Conservation (phyloP, 129 eudicot genomes). For the Rutidosis leptorrhynchoides region DNA sequence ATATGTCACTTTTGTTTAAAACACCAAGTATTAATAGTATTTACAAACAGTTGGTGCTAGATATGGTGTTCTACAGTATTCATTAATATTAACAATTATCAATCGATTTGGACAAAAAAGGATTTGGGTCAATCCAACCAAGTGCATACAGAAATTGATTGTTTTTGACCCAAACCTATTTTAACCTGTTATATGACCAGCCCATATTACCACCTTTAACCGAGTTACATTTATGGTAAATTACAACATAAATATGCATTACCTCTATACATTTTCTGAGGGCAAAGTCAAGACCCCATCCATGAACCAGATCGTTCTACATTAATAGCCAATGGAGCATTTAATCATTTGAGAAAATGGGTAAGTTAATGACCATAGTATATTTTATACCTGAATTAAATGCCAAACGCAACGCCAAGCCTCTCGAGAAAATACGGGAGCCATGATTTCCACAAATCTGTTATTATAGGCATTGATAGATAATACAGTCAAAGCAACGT, state of each 20-base stretch:
- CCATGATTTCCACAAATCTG: constrained; percentile 98
- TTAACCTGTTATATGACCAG: background rate
- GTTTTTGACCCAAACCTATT: background rate
- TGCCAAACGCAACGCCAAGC: constrained; percentile 99
- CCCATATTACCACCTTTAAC: background rate
- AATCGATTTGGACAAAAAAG: too few relatives aligned
- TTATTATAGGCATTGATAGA: constrained; percentile 1
- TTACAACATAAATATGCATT: constrained; percentile 9
- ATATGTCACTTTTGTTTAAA: background rate
- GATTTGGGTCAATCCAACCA: background rate
- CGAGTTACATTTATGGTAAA: background rate
- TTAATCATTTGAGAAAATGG: background rate
- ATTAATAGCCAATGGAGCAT: constrained; percentile 17
- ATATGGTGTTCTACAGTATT: too few relatives aligned
- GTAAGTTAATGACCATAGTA: background rate
- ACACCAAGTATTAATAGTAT: too few relatives aligned
- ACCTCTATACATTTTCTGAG: constrained; percentile 83
- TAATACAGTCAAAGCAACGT: constrained; percentile 12
- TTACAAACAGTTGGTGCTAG: too few relatives aligned
- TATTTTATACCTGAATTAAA: constrained; percentile 69
- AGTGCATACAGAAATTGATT: background rate
- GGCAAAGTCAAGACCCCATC: constrained; percentile 97
- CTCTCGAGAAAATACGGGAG: constrained; percentile 87
- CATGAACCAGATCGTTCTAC: constrained; percentile 97
- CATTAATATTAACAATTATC: too few relatives aligned